Conservation (phyloP, 805 yeast genomes). For the Candida morakotiae region DNA sequence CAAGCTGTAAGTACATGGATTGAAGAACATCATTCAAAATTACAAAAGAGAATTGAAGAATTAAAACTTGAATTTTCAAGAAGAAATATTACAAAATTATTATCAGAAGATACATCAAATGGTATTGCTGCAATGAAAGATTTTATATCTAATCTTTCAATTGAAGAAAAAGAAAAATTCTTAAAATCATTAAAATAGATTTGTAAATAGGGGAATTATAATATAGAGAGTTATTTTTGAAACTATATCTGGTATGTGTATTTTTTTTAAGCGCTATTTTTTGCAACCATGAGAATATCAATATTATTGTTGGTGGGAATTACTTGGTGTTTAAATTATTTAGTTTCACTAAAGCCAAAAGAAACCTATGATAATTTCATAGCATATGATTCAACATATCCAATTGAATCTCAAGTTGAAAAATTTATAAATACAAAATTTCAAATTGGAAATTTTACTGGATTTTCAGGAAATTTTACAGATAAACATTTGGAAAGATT, state of each 20-base stretch:
- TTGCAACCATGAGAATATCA: neutral
- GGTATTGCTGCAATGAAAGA: constrained; percentile 34
- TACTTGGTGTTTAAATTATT: constrained; percentile 20
- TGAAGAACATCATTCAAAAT: constrained; percentile 66
- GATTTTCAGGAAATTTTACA: constrained; percentile 61
- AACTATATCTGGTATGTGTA: neutral
- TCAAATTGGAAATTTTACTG: constrained; percentile 68
- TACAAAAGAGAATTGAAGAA: constrained; percentile 57
- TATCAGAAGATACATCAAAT: constrained; percentile 27
- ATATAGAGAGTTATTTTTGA: neutral
- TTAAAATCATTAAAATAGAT: constrained; percentile 16
- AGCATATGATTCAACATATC: constrained; percentile 37
- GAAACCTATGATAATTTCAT: constrained; percentile 46
- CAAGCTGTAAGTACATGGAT: constrained; percentile 79
- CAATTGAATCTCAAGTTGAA: constrained; percentile 37
- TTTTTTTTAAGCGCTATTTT: no score
- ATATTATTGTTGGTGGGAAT: neutral
- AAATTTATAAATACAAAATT: constrained; percentile 47
- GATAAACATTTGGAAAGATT: constrained; percentile 43
- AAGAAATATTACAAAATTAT: constrained; percentile 55
- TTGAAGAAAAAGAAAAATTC: constrained; percentile 28
- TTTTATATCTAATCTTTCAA: constrained; percentile 28
- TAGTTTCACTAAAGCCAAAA: constrained; percentile 49
- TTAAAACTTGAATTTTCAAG: constrained; percentile 66
- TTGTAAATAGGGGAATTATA: constrained; percentile 1